Percentiles rank a stretch among this genome's conserved stretches.
Conservation (phyloP, 208 protist genomes). For the Tritrichomonas musculus region DNA sequence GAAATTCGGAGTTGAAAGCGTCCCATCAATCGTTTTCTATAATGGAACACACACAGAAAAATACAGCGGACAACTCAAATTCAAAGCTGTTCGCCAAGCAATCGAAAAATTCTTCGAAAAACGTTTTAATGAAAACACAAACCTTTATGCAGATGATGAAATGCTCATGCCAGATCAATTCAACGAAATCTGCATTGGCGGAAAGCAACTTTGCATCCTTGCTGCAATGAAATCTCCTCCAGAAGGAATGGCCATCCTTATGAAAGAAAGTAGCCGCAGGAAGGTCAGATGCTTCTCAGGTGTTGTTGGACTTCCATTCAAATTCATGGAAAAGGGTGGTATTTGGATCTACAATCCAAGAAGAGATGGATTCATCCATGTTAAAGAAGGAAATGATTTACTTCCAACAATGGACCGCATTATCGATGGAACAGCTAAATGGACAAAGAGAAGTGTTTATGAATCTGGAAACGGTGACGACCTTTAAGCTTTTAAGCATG, state of each 20-base stretch:
- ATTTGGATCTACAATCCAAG: neutral
- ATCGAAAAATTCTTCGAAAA: conserved; percentile 11
- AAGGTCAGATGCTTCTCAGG: neutral
- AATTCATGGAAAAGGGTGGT: neutral
- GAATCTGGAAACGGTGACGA: neutral
- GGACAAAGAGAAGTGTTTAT: neutral
- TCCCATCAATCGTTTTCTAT: neutral
- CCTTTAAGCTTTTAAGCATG: no score
- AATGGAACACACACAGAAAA: neutral
- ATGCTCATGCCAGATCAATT: neutral
- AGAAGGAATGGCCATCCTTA: neutral
- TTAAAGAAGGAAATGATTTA: neutral
- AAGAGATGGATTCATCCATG: neutral
- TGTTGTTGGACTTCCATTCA: neutral
- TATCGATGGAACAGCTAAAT: neutral
- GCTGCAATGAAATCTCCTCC: neutral
- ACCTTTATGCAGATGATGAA: neutral
- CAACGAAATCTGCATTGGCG: neutral
- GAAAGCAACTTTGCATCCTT: neutral
- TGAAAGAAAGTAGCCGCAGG: neutral
- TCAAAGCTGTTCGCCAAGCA: neutral
- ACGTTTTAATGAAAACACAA: neutral
- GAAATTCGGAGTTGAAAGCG: neutral
- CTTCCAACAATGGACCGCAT: neutral
- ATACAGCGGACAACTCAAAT: neutral